phyloP scores from a whole-genome alignment of 2,329 filamentous ascomycete genomes.

The Penicillium capsulatum region DNA sequence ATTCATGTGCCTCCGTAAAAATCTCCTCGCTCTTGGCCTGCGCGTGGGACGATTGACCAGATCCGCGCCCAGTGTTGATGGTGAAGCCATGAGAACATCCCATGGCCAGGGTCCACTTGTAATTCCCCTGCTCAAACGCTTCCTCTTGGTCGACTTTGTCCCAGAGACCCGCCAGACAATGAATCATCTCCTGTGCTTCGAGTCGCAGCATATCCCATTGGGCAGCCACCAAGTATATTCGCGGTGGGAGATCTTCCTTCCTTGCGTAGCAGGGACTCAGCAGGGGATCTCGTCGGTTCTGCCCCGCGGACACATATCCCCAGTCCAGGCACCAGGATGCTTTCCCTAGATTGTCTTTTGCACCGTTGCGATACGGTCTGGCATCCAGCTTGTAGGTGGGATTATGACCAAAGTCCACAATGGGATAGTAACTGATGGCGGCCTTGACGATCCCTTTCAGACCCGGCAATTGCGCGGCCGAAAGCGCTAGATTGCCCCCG shows the following conservation, averaged over 20 bases:
- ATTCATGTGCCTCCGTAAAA: slow-evolving; percentile 30
- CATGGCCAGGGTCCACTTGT: slow-evolving; percentile 19
- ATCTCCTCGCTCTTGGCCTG: slow-evolving; percentile 1
- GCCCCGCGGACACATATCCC: slow-evolving; percentile 40
- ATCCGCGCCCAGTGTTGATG: slow-evolving; percentile 3
- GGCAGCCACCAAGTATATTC: slow-evolving; percentile 44
- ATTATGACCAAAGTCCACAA: slow-evolving; percentile 39
- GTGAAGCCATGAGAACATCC: slow-evolving; percentile 17
- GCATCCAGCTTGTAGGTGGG: slow-evolving; percentile 28
- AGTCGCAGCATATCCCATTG: slow-evolving; percentile 44
- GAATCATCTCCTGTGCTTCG: slow-evolving; percentile 37
- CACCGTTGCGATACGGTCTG: slow-evolving; percentile 17
- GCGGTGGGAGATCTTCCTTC: slow-evolving; percentile 37
- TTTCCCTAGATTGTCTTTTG: slow-evolving; percentile 19
- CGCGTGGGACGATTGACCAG: not conserved
- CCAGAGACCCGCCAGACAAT: slow-evolving; percentile 22
- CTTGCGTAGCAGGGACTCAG: slow-evolving; percentile 41
- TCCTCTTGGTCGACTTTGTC: slow-evolving; percentile 15
- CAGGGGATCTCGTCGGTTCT: slow-evolving; percentile 37
- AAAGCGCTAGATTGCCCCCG: slow-evolving; percentile 49
- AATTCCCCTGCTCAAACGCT: slow-evolving; percentile 14
- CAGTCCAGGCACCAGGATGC: slow-evolving; percentile 37
- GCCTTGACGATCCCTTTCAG: slow-evolving; percentile 36
- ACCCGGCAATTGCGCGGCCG: slow-evolving; percentile 39
- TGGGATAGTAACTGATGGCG: slow-evolving; percentile 45